Evolutionary conservation across 129 eudicot species (phyloP).

Genomic region (Flaveria linearis): DNA sequence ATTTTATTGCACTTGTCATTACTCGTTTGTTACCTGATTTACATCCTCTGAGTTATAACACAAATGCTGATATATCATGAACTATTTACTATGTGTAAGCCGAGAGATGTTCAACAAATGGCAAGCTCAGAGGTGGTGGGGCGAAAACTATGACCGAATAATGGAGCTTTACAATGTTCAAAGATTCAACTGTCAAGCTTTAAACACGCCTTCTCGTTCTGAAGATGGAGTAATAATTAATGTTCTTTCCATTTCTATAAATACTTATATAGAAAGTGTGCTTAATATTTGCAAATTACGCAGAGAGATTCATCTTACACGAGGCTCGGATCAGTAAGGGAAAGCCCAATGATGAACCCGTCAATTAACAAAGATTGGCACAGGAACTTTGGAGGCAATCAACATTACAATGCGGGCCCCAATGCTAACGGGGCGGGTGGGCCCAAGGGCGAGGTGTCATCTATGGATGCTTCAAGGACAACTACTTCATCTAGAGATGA

Average conservation of each 20-base stretch:
- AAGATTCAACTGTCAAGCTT: conserved; percentile 85
- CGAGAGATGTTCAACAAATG: conserved; percentile 94
- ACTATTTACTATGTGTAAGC: conserved; percentile 39
- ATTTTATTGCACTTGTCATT: not conserved
- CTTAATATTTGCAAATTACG: conserved; percentile 7
- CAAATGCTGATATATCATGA: conserved; percentile 28
- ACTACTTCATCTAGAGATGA: conserved; percentile 90
- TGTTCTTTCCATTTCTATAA: not conserved
- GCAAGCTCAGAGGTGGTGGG: conserved; percentile 99
- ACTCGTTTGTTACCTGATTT: not conserved
- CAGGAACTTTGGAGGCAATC: conserved; percentile 49
- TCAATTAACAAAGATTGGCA: conserved; percentile 77
- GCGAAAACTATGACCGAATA: conserved; percentile 83
- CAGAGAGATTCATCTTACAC: conserved; percentile 90
- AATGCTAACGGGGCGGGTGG: conserved; percentile 50
- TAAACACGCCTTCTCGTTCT: conserved; percentile 77
- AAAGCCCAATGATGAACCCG: conserved; percentile 86
- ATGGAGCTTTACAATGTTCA: conserved; percentile 96
- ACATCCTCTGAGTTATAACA: not conserved
- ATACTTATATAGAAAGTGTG: not conserved
- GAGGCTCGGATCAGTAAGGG: conserved; percentile 76
- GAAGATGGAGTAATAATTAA: conserved; percentile 74
- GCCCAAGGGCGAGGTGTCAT: conserved; percentile 61
- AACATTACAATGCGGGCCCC: conserved; percentile 51
- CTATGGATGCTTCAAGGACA: conserved; percentile 90